phyloP scores from a whole-genome alignment of 1,139 yeast species.

The Zygoascus sp. region DNA sequence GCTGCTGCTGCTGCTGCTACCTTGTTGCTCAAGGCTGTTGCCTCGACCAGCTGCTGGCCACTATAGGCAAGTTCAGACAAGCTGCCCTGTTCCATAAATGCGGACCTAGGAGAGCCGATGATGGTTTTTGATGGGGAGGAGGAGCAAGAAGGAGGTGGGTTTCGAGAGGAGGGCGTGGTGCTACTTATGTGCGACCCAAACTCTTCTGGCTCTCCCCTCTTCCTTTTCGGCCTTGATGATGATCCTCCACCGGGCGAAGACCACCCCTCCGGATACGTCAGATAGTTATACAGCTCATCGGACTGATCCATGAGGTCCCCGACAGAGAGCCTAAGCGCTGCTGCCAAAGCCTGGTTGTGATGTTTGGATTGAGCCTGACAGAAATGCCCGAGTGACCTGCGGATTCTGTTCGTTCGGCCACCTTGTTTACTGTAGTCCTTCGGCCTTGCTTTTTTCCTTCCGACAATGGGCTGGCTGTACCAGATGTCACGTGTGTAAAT shows the following conservation, averaged over 20 bases:
- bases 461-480: neutral
- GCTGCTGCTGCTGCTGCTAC: neutral
- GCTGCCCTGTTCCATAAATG: neutral
- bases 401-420: no score
- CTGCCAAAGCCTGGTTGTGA: neutral
- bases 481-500: neutral
- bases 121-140: neutral
- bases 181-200: neutral
- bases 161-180: neutral
- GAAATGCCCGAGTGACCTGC: no score
- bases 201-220: neutral
- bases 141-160: neutral
- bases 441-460: neutral
- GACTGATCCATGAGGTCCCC: neutral
- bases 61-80: neutral
- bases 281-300: neutral
- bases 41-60: no score
- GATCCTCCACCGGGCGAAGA: constrained; percentile 1
- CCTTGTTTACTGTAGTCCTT: no score
- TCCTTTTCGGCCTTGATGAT: neutral
- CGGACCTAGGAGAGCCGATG: neutral
- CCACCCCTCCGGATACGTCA: neutral
- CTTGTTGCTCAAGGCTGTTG: no score
- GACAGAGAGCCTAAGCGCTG: neutral
- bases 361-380: no score